Base-by-base conservation (phyloP, 139 green algal species). In the Pseudopediastrum boryanum region DNA sequence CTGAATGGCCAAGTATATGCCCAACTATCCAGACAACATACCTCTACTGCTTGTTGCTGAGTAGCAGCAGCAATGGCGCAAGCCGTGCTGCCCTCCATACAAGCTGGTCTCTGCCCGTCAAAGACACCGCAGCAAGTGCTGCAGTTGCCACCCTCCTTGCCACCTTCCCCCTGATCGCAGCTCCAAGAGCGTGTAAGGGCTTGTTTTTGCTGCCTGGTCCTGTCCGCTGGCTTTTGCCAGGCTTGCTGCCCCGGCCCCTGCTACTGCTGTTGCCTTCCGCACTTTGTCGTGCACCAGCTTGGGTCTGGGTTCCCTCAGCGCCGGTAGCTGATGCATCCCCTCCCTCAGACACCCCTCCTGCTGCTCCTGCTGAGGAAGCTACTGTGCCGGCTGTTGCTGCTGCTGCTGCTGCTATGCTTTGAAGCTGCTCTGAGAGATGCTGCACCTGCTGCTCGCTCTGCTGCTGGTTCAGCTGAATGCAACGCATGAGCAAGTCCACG, bases 21-120 rank as follows among this genome's bases (percentile, higher is more conserved):
- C n/a, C n/a, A n/a, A n/a, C n/a, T n/a, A n/a, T n/a, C n/a, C n/a
- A n/a, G n/a, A n/a, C n/a, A n/a, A n/a, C n/a, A n/a, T n/a, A n/a
- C n/a, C n/a, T n/a, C 48, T 58, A 19, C 48, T n/a, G 16, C 48
- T 16, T 58, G 48, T 16, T 19, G 8, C 61, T 43, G 31, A 80
- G 29, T 44, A 80, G 43, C 3, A 64, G 50, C 29, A 80, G 43
- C 42, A 80, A 44, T 8, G 73, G 73, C 44, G n/a, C 58, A 5
- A 80, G 21, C 23, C 73, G 61, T 6, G 73, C 58, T 19, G 62
- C 31, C 16, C 73, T 42, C 73, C 62, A 23, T 31, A 62, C 19
- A 21, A 27, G 27, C 27, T 59, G 41, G 21, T 71, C 63, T 21
- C 73, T 61, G 42, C 59, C 42, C 23, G 44, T 25, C 42, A 80